Conservation (phyloP, 2,329 filamentous ascomycete genomes). For the Talaromyces islandicus region DNA sequence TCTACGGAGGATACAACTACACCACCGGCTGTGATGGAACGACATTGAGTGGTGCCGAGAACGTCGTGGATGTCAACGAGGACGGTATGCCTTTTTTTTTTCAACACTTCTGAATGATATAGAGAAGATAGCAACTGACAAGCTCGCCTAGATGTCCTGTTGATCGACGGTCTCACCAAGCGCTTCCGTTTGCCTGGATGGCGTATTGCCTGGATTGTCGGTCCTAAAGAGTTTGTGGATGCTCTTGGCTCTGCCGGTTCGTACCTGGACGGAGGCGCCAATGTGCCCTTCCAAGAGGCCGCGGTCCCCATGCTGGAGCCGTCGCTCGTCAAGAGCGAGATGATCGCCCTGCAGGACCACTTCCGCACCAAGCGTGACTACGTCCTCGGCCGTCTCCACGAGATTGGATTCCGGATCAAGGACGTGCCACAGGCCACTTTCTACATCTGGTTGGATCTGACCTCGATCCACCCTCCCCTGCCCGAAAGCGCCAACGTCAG, state of each 20-base stretch:
- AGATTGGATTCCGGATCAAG: slow-evolving; percentile 82
- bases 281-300: slow-evolving; percentile 92
- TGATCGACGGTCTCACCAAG: slow-evolving; percentile 95
- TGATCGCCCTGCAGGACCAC: slow-evolving; percentile 81
- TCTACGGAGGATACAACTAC: slow-evolving; percentile 96
- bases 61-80: slow-evolving; percentile 81
- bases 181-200: slow-evolving; percentile 93
- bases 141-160: slow-evolving; percentile 62
- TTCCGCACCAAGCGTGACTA: slow-evolving; percentile 94
- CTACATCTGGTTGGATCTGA: slow-evolving; percentile 74
- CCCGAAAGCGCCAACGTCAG: slow-evolving; percentile 63
- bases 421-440: slow-evolving; percentile 88
- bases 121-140: slow-evolving; percentile 1
- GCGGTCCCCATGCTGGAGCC: slow-evolving; percentile 92
- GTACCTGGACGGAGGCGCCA: slow-evolving; percentile 90
- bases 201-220: slow-evolving; percentile 94
- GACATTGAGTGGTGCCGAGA: slow-evolving; percentile 83
- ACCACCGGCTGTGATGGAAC: slow-evolving; percentile 83
- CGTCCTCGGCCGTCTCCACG: slow-evolving; percentile 69
- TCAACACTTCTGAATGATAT: background rate
- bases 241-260: slow-evolving; percentile 88
- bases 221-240: slow-evolving; percentile 92
- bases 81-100: slow-evolving; percentile 45
- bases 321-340: slow-evolving; percentile 70
- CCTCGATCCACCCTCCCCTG: slow-evolving; percentile 46